Base-by-base conservation (phyloP, 805 yeast species). In the Brettanomyces naardenensis region DNA sequence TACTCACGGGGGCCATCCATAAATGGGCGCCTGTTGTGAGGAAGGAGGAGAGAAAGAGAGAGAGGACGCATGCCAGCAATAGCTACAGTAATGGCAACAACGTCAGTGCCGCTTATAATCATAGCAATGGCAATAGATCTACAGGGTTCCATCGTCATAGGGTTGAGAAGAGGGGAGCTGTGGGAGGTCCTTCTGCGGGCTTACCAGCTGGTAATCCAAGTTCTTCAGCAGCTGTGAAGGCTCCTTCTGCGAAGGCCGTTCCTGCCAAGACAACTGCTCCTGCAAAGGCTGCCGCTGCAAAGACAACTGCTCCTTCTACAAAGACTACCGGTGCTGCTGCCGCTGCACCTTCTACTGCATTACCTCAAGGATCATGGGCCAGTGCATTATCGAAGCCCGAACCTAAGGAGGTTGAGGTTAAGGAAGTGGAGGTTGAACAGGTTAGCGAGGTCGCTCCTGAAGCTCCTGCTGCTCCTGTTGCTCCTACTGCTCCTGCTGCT, bases 1-100 rank as follows among this genome's bases (percentile, higher is more conserved):
- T 92, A 61, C 80, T 94, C 40, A 84, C 87, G 44, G 95, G 95
- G 47, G 82, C 83, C 52, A 94, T 86, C 28, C 72, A 82, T 48
- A 86, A 83, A 62, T 90, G 97, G 96, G 97, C 87, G 56, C 92
- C 89, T 51, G 95, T 86, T 45, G 80, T 79, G 61, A 83, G 72
- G 33, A 82, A 79, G 59, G 74, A 73, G 41, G 68, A 71, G 63
- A 75, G 60, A 65, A 66, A 56, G 57, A 66, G 63, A 63, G 43
- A 48, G 13, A 7, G 31, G 9, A n/a, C n/a, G n/a, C n/a, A n/a
- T n/a, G n/a, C n/a, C n/a, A n/a, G n/a, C n/a, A n/a, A 15, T 7
- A 7, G 35, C 23, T 23, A 14, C 26, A 19, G 26, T 26, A 32
- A 26, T 26, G 26, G 26, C 20, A 20, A n/a, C 35, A 32, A 26